Evolutionary conservation across 495 filamentous ascomycete species (phyloP), one percentile per base, ranked within the genome.

Genomic region (Lasiosphaeriaceae sp.): DNA sequence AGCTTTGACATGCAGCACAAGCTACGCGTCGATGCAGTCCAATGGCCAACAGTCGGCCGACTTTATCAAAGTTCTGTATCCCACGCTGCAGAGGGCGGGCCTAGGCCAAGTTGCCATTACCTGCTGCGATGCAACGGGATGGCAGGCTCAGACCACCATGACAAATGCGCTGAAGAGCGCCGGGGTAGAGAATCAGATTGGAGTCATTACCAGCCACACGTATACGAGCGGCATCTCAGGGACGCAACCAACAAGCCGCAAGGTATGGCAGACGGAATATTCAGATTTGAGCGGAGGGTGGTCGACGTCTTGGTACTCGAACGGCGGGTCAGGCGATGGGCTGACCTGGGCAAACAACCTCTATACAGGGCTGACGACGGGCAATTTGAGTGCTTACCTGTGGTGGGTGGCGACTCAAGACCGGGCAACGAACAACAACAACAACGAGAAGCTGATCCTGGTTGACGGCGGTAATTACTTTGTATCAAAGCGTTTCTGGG

Each of bases 311-410:
- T 86, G 82, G 79, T 80, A 80, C 50, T 60, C 66, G 19, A 67
- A 55, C 37, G 79, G 79, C 17, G 72, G 59, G 12, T 59, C 66
- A 4, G 74, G 75, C 20, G 82, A 86, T 54, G 82, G 81, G 2
- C 62, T 78, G 45, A 76, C 75, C 1, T 86, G 83, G 83, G 83
- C 83, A 1, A 77, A 73, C 53, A 71, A 75, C 50, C 78, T 83
- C 35, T 71, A 74, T n/a, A 67, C 66, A 5, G 74, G 65, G 5
- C 61, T 83, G 37, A 71, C 70, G 21, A 58, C 70, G 16, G 71
- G 68, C 2, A 77, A 79, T 55, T 55, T 77, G 12, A 75, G 70
- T 26, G 80, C 68, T 6, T 81, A 77, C 55, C 67, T 83, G 3
- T 83, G 78, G 66, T 82, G 81, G 80, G 71, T 74, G 9, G 71